A percentile compares a stretch with the other conserved stretches of the same genome.
phyloP scores from a whole-genome alignment of 129 eudicot species.

The Pittosporum tobira region DNA sequence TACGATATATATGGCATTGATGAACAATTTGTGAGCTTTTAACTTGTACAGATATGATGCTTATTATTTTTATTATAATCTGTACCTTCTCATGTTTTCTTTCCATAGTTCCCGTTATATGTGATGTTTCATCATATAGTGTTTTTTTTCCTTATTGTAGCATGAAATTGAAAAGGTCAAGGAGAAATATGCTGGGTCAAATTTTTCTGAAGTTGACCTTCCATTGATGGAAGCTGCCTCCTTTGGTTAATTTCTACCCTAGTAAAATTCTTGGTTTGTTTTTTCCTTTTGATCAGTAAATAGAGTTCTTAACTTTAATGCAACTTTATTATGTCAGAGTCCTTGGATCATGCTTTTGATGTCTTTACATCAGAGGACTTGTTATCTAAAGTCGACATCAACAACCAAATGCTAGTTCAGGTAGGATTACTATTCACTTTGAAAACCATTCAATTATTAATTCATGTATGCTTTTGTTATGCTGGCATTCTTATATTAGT shows the following conservation, averaged over 20 bases:
- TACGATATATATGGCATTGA: slow-evolving; percentile 75
- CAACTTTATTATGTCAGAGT: slow-evolving; percentile 24
- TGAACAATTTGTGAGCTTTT: slow-evolving; percentile 57
- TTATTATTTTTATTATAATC: neutral
- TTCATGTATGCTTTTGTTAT: neutral
- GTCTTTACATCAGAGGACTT: slow-evolving; percentile 47
- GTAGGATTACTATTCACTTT: slow-evolving; percentile 23
- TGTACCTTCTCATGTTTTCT: neutral
- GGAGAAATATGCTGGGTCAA: slow-evolving; percentile 40
- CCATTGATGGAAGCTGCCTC: slow-evolving; percentile 55
- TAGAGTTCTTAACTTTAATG: slow-evolving; percentile 4
- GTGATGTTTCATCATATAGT: neutral
- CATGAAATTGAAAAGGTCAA: slow-evolving; percentile 44
- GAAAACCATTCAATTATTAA: neutral
- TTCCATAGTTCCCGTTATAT: neutral
- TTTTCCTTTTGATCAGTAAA: neutral
- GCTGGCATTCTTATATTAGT: neutral
- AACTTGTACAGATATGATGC: neutral
- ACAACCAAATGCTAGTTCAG: slow-evolving; percentile 59
- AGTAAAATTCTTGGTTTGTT: neutral
- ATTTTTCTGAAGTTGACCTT: slow-evolving; percentile 41
- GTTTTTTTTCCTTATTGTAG: slow-evolving; percentile 28
- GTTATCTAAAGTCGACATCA: slow-evolving; percentile 36
- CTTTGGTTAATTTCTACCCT: slow-evolving; percentile 30
- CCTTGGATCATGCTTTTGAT: slow-evolving; percentile 24